Evolutionary conservation across 2,329 filamentous ascomycete species (phyloP).

Genomic region (Diaporthe sp.): DNA sequence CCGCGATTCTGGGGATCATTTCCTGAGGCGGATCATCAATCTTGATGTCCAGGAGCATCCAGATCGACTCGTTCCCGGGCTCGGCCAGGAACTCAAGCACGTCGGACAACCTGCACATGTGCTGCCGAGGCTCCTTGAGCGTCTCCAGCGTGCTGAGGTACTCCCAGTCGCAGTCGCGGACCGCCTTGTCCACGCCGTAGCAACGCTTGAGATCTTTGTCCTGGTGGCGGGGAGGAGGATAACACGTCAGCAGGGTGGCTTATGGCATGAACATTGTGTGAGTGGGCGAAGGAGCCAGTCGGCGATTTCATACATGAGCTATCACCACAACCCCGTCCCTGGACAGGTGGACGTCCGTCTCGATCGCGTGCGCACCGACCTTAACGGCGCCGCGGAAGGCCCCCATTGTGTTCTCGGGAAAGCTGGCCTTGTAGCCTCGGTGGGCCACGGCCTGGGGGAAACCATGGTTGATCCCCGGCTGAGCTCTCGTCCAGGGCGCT

Average conservation of each 20-base stretch:
- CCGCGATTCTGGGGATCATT: conserved; percentile 78
- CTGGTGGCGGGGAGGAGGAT: not conserved
- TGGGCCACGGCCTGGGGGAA: conserved; percentile 83
- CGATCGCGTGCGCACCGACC: conserved; percentile 83
- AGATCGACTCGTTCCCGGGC: conserved; percentile 76
- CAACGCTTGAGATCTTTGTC: conserved; percentile 85
- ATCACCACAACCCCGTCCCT: conserved; percentile 88
- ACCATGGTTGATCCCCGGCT: conserved; percentile 42
- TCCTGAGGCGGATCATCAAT: conserved; percentile 79
- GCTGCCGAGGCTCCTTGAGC: conserved; percentile 74
- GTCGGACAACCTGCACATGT: conserved; percentile 81
- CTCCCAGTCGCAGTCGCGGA: conserved; percentile 83
- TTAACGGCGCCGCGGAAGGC: conserved; percentile 82
- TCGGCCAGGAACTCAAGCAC: conserved; percentile 79
- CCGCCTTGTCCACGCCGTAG: conserved; percentile 80
- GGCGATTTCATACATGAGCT: conserved; percentile 73
- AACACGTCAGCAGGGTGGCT: not conserved
- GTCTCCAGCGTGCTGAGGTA: conserved; percentile 80
- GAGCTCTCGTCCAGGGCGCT: conserved; percentile 30
- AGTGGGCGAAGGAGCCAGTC: not conserved
- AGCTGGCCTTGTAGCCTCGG: conserved; percentile 82
- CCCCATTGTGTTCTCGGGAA: conserved; percentile 88
- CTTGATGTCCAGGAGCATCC: conserved; percentile 92
- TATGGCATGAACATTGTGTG: not conserved
- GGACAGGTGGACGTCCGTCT: conserved; percentile 89